Percentiles rank a stretch among this genome's conserved stretches.
Evolutionary conservation across 441 rosid species (phyloP).

Genomic region (Brassica balearica): DNA sequence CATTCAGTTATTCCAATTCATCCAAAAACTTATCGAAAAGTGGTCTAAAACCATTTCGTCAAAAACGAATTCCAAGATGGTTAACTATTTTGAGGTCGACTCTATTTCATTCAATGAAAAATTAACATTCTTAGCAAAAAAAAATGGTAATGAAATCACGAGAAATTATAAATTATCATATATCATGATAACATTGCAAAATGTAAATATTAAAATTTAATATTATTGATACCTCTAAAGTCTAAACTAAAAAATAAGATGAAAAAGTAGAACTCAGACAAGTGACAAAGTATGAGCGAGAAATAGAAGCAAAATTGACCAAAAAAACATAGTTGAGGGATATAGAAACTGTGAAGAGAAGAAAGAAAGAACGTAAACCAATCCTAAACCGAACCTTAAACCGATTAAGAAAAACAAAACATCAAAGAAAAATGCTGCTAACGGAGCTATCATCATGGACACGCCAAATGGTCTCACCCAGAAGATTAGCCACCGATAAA

Average conservation of each 20-base stretch:
- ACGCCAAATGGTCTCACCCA: slow-evolving; percentile 86
- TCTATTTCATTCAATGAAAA: too few species aligned
- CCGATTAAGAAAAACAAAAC: background rate
- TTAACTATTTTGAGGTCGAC: too few species aligned
- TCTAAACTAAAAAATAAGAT: too few species aligned
- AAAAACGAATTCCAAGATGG: too few species aligned
- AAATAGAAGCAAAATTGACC: background rate
- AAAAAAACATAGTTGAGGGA: background rate
- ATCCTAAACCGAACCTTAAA: background rate
- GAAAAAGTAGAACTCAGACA: background rate
- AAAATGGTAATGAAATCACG: too few species aligned
- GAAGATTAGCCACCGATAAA: slow-evolving; percentile 70
- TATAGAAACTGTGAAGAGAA: background rate
- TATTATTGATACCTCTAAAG: background rate
- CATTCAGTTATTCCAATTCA: too few species aligned
- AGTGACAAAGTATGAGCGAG: background rate
- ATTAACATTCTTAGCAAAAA: too few species aligned
- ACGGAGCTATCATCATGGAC: slow-evolving; percentile 81
- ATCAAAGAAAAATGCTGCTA: slow-evolving; percentile 65
- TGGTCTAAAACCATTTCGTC: too few species aligned
- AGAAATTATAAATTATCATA: too few species aligned
- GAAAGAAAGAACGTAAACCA: background rate
- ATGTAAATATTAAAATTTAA: too few species aligned
- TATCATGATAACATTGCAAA: too few species aligned
- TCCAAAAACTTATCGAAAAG: too few species aligned